A percentile compares a stretch with the other conserved stretches of the same genome.
Evolutionary conservation across 2,329 filamentous ascomycete species (phyloP).

Genomic region (Fusarium compactum): DNA sequence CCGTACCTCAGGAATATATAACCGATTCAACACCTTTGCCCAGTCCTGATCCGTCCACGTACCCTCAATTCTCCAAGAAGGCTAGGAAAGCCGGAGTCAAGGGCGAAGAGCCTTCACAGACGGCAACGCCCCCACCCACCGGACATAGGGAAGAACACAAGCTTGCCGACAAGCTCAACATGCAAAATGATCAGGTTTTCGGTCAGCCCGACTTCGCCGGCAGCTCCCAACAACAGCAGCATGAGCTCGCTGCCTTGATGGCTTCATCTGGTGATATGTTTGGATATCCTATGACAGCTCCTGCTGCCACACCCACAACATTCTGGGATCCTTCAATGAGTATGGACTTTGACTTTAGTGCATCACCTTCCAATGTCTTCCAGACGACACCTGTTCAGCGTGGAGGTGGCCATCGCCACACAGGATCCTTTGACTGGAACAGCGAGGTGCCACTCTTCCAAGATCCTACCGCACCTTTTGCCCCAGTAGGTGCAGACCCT

Average conservation of each 20-base stretch:
- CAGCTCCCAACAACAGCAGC: slow-evolving; percentile 57
- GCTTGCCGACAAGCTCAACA: slow-evolving; percentile 65
- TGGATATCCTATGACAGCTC: slow-evolving; percentile 70
- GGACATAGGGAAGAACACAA: slow-evolving; percentile 67
- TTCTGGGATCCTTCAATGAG: slow-evolving; percentile 72
- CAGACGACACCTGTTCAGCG: slow-evolving; percentile 46
- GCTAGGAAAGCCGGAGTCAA: slow-evolving; percentile 57
- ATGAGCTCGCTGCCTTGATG: slow-evolving; percentile 62
- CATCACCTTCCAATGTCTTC: slow-evolving; percentile 59
- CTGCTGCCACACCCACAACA: slow-evolving; percentile 61
- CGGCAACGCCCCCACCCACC: slow-evolving; percentile 71
- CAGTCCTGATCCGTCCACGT: slow-evolving; percentile 48
- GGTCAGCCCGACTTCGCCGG: slow-evolving; percentile 64
- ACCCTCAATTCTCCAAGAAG: slow-evolving; percentile 58
- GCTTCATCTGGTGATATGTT: slow-evolving; percentile 67
- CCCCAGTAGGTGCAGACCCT: slow-evolving; percentile 53
- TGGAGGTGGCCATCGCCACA: slow-evolving; percentile 56
- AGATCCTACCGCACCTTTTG: slow-evolving; percentile 54
- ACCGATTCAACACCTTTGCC: slow-evolving; percentile 44
- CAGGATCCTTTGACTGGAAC: slow-evolving; percentile 69
- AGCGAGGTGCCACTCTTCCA: slow-evolving; percentile 68
- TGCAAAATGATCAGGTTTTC: slow-evolving; percentile 70
- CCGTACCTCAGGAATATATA: slow-evolving; percentile 49
- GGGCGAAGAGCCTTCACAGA: slow-evolving; percentile 59
- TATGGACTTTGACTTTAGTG: slow-evolving; percentile 71